A percentile compares a stretch with the other conserved stretches of the same genome.
These are phyloP conservation scores for Effrenium voratum DNA, from an alignment of 73 alveolate species.

Conservation along the genomic window DNA sequence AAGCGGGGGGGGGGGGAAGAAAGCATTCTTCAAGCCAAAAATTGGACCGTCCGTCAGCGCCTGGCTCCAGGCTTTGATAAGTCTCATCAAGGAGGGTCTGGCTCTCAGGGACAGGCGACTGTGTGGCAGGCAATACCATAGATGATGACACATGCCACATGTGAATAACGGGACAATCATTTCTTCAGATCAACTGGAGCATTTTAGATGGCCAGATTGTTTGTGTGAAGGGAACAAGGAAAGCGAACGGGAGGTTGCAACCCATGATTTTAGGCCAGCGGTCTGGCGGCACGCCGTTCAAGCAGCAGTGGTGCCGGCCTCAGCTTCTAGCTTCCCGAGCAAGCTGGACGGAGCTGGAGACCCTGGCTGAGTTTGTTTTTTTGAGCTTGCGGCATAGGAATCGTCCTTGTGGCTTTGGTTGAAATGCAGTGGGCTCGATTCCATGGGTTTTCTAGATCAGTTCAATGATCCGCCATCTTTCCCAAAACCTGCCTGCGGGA, in stretches of 20 bases:
- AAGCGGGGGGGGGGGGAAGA: too few species aligned
- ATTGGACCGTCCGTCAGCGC: background rate
- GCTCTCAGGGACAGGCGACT: too few species aligned
- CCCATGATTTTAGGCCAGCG: conserved; percentile 29
- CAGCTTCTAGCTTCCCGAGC: background rate
- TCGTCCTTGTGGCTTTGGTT: too few species aligned
- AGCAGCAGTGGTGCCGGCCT: conserved; percentile 48
- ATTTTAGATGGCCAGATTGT: background rate
- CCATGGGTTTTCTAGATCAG: background rate
- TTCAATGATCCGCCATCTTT: background rate
- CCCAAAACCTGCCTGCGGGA: background rate
- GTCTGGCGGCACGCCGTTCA: conserved; percentile 59
- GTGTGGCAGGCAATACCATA: too few species aligned
- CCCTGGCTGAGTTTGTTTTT: too few species aligned
- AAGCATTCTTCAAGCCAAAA: too few species aligned
- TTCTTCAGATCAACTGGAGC: too few species aligned
- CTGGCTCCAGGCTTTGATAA: conserved; percentile 14
- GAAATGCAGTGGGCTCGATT: background rate
- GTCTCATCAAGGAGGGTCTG: conserved; percentile 49
- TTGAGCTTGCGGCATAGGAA: too few species aligned
- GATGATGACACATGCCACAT: too few species aligned
- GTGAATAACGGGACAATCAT: too few species aligned
- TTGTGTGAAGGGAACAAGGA: background rate
- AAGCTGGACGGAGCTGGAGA: too few species aligned
- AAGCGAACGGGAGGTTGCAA: background rate